Evolutionary conservation across 257 asterid genomes (phyloP), one percentile per base, ranked within the genome.

Genomic region (Solanum tarapatanum): DNA sequence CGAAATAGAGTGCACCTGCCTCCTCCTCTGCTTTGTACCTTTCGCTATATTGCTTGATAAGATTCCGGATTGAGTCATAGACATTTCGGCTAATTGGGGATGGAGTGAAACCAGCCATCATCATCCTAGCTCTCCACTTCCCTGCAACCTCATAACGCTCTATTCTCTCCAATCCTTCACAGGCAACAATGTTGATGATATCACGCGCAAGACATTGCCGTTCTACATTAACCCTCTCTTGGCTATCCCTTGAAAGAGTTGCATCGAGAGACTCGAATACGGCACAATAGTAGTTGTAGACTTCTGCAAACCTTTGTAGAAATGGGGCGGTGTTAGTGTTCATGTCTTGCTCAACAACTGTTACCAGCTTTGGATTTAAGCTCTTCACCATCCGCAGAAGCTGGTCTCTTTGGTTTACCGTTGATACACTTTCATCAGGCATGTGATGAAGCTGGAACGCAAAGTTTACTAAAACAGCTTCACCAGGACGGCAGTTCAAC

Each of bases 391-490:
- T 97, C 28, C 97, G 93, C 24, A 97, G 95, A 86, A 97, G 98
- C 88, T 90, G 98, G 89, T 95, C 99, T 4, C 99, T 93, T 11
- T 93, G 89, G 79, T 95, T 97, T 24, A 92, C 92, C 0, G 95
- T 94, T 1, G 98, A 95, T 7, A 95, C 99, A 32, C 98, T 97
- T 92, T 97, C 99, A 79, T 97, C 98, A 0, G 98, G 99, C 94
- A 95, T 88, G 94, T 97, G 99, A 92, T 97, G 99, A 86, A 97
- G 98, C 96, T 95, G 99, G 90, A 97, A 97, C 3, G 99, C 98
- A 8, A 95, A 97, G 90, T 97, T 97, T 72, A 97, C 98, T 1
- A 97, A 83, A 11, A 95, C 79, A 37, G 98, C 97, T 88, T 95
- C 98, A 6, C 92, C 93, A 2, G 96, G 95, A 79, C 64, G 92